Evolutionary conservation across 2,329 filamentous ascomycete genomes (phyloP).

Genomic region (Elsinoe fawcettii): DNA sequence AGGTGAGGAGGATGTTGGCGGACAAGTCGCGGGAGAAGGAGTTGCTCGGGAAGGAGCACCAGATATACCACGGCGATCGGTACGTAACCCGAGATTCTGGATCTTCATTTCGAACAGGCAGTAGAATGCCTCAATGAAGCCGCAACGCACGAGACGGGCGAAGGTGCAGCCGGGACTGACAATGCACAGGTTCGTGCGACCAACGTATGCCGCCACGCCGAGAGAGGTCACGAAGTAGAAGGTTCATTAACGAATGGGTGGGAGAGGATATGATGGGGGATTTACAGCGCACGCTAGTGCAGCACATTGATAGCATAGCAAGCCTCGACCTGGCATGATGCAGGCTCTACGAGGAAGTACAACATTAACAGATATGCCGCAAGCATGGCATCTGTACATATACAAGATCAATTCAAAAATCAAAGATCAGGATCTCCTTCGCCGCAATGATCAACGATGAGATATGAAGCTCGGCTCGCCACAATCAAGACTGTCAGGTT

Average conservation of each 20-base stretch:
- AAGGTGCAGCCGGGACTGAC: background rate
- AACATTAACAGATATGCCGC: background rate
- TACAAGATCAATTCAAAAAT: background rate
- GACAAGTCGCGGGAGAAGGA: constrained; percentile 87
- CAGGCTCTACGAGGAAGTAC: background rate
- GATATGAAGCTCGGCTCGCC: too few species aligned
- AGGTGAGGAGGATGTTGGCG: constrained; percentile 77
- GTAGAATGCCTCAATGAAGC: too few species aligned
- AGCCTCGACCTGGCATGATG: background rate
- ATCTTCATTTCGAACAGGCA: background rate
- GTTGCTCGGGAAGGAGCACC: constrained; percentile 72
- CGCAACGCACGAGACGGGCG: too few species aligned
- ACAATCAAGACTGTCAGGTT: too few species aligned
- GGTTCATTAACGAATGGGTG: too few species aligned
- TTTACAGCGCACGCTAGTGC: too few species aligned
- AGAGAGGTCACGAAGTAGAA: constrained; percentile 48
- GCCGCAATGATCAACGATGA: too few species aligned
- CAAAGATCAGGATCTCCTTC: too few species aligned
- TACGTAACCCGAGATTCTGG: constrained; percentile 46
- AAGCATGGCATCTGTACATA: background rate
- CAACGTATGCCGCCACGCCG: constrained; percentile 69
- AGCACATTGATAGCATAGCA: too few species aligned
- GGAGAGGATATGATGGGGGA: too few species aligned
- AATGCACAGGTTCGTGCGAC: constrained; percentile 63
- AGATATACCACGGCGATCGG: constrained; percentile 84